Evolutionary conservation across 2,329 filamentous ascomycete genomes (phyloP).

Genomic region (Fusarium temperatum): DNA sequence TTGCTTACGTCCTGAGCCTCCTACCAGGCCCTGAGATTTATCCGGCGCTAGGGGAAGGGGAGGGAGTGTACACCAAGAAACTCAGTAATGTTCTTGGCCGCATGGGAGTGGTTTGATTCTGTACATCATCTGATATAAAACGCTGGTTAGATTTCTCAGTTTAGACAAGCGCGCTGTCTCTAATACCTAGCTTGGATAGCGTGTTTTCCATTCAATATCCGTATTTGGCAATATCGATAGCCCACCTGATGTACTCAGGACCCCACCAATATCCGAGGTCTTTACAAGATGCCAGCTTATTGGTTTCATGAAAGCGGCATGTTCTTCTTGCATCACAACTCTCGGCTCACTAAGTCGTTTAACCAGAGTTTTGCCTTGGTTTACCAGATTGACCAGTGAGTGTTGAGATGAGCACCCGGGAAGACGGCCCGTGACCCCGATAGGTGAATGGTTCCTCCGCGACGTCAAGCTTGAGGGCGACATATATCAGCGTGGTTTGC

Average conservation of each 20-base stretch:
- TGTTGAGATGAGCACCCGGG: rapidly evolving
- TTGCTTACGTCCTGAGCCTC: neutral
- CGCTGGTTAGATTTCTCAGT: neutral
- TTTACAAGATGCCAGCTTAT: rapidly evolving
- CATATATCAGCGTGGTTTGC: neutral
- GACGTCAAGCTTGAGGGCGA: neutral
- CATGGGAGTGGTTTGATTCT: neutral
- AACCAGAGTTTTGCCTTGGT: neutral
- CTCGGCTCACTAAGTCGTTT: neutral
- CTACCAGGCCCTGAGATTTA: neutral
- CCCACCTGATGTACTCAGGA: neutral
- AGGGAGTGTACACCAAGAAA: neutral
- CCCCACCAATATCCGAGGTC: neutral
- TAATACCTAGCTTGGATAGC: neutral
- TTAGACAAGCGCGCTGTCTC: neutral
- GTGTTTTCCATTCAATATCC: neutral
- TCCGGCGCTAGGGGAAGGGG: too few relatives aligned
- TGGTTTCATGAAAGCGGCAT: neutral
- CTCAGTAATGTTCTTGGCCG: neutral
- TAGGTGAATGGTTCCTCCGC: neutral
- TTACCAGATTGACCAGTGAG: neutral
- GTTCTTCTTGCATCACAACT: neutral
- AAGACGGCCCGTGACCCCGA: neutral
- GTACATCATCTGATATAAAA: neutral
- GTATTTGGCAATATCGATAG: neutral